A percentile compares a stretch with the other conserved stretches of the same genome.
Conservation (phyloP, 2,329 filamentous ascomycete species). For the Tolypocladium cylindrosporum region DNA sequence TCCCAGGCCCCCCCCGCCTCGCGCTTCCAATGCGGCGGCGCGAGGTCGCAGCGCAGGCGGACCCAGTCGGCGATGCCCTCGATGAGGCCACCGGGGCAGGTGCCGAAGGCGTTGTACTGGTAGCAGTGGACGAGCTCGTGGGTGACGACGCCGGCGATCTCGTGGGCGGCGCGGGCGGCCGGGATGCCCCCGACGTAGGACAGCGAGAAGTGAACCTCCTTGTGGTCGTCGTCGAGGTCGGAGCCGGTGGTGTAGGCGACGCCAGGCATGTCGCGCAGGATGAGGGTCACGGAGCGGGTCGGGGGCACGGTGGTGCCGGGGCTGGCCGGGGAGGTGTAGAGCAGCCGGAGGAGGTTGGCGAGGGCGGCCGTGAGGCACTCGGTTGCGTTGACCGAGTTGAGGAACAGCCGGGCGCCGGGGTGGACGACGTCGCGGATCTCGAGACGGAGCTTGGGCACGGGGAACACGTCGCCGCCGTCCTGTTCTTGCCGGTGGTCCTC, state of each 20-base stretch:
- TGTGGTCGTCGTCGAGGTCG: conserved; percentile 75
- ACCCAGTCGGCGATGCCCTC: conserved; percentile 95
- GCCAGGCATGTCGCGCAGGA: conserved; percentile 69
- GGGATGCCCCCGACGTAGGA: conserved; percentile 54
- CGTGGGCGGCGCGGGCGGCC: conserved; percentile 33
- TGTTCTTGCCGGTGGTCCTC: background rate
- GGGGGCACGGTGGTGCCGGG: conserved; percentile 36
- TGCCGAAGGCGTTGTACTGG: conserved; percentile 60
- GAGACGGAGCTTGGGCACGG: conserved; percentile 47
- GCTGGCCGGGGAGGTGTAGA: conserved; percentile 50
- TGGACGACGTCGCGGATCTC: conserved; percentile 49
- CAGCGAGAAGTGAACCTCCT: conserved; percentile 84
- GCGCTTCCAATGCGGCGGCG: conserved; percentile 74
- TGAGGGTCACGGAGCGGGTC: conserved; percentile 78
- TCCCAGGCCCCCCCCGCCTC: conserved; percentile 61
- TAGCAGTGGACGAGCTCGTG: conserved; percentile 96
- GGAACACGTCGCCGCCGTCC: conserved; percentile 17
- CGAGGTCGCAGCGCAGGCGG: conserved; percentile 60
- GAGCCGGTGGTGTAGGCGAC: conserved; percentile 82
- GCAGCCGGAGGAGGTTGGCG: conserved; percentile 55
- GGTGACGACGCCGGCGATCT: conserved; percentile 74
- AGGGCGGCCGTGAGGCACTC: conserved; percentile 54
- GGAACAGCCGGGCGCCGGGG: conserved; percentile 55
- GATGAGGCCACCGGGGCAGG: conserved; percentile 65
- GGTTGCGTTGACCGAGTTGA: conserved; percentile 53